A percentile compares a stretch with the other conserved stretches of the same genome.
Evolutionary conservation across 371 early-diverging fungal genomes (phyloP).

Genomic region (Mortierella polycephala): DNA sequence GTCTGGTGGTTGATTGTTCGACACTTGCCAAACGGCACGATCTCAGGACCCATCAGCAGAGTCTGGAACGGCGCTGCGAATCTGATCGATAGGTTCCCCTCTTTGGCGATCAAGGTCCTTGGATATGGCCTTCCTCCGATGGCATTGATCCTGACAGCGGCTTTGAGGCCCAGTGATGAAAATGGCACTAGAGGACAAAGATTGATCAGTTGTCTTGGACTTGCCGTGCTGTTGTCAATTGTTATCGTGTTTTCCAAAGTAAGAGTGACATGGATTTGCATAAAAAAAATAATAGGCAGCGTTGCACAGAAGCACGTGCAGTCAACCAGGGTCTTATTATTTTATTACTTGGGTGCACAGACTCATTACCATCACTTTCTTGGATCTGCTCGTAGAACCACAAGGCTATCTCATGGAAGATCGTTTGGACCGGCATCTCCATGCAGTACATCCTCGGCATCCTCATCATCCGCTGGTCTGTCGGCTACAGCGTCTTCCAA

Average conservation of each 20-base stretch:
- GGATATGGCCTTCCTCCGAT: slow-evolving; percentile 56
- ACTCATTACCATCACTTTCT: background rate
- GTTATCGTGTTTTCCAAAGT: slow-evolving; percentile 66
- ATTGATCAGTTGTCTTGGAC: slow-evolving; percentile 77
- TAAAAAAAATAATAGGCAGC: too few relatives aligned
- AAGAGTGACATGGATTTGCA: slow-evolving; percentile 9
- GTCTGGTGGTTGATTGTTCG: slow-evolving; percentile 65
- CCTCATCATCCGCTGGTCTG: slow-evolving; percentile 77
- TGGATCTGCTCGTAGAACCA: slow-evolving; percentile 55
- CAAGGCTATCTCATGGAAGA: slow-evolving; percentile 76
- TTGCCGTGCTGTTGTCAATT: slow-evolving; percentile 66
- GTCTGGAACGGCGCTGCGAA: slow-evolving; percentile 40
- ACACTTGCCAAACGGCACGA: slow-evolving; percentile 57
- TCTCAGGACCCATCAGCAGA: slow-evolving; percentile 56
- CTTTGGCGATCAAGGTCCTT: slow-evolving; percentile 7
- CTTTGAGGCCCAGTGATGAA: slow-evolving; percentile 62
- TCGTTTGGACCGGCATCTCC: slow-evolving; percentile 76
- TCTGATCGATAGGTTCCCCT: slow-evolving; percentile 10
- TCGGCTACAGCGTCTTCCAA: slow-evolving; percentile 79
- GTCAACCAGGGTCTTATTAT: too few relatives aligned
- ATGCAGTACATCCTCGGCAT: slow-evolving; percentile 83
- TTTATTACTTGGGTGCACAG: too few relatives aligned
- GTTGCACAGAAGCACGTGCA: too few relatives aligned
- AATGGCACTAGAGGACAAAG: slow-evolving; percentile 71
- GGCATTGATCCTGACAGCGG: slow-evolving; percentile 62